Base-by-base conservation (phyloP, 805 yeast genomes). In the Kockiozyma suomiensis region DNA sequence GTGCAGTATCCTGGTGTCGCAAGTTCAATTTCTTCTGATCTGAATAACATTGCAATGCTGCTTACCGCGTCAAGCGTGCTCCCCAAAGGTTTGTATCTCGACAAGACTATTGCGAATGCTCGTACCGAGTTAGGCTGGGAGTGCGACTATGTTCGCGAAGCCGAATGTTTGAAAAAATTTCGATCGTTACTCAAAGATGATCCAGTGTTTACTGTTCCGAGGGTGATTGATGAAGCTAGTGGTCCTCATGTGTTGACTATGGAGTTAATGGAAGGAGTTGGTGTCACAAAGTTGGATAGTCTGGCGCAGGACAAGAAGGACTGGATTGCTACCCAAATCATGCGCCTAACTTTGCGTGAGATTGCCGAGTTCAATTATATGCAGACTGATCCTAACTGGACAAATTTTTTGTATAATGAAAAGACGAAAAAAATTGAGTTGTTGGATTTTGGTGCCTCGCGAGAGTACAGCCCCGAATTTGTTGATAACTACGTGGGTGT, bases 361-460 rank as follows among this genome's bases (percentile, higher is more conserved):
- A 88, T 94, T 72, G 89, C 91, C 13, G 77, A 82, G 67, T 92
- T 87, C 77, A 82, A 82, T 69, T 93, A 87, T 76, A 94, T 94
- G 99, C 99, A 94, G 76, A 93, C 98, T 0, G 99, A 94, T 76
- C 99, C 99, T 53, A 94, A 94, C 74, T 94, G 99, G 99, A 97
- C 99, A 47, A 94, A 94, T 73, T 94, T 94, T 76, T 75, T 94
- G 61, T 91, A 88, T 76, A 91, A 94, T 70, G 78, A 78, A 35
- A 67, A 76, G n/a, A 84, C 91, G 1, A 75, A 82, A 26, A 85
- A 87, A 72, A 84, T 94, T 58, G 97, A 93, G 73, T 78, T 94
- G 57, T 77, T 94, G 54, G 99, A 94, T 75, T 94, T 94, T 75
- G 99, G 99, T 50, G 98, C 99, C 1, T 87, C 97, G 4, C 81